A percentile compares a stretch with the other conserved stretches of the same genome.
These are phyloP conservation scores for Colletotrichum cuscutae DNA, from an alignment of 2,329 filamentous ascomycete species.

Conservation along the genomic window DNA sequence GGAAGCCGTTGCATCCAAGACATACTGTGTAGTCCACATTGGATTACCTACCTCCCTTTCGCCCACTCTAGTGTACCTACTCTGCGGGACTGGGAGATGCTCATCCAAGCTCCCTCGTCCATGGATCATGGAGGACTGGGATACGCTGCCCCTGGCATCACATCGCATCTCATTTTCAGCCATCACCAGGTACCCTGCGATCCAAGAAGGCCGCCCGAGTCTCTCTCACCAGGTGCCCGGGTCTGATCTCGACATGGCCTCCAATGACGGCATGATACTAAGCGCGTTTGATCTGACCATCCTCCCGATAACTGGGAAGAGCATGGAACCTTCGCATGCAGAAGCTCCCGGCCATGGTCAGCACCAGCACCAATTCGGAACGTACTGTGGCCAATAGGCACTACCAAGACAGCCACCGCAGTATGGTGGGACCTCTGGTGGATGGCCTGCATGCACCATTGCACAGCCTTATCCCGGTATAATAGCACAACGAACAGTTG, in stretches of 20 bases:
- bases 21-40: background rate
- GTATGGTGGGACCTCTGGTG: conserved; percentile 22
- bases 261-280: conserved; percentile 35
- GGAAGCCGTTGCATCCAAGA: conserved; percentile 25
- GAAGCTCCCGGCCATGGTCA: conserved; percentile 31
- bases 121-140: background rate
- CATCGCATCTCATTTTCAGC: conserved; percentile 22
- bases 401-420: conserved; percentile 9
- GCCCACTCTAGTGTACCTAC: background rate
- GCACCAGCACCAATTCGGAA: conserved; percentile 28
- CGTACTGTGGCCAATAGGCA: conserved; percentile 34
- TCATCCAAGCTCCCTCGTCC: background rate
- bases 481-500: background rate
- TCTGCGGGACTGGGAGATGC: conserved; percentile 16
- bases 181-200: conserved; percentile 17
- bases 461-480: conserved; percentile 31
- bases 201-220: conserved; percentile 6
- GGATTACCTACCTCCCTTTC: background rate
- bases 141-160: conserved; percentile 17
- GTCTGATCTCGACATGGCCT: conserved; percentile 22
- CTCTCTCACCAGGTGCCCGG: conserved; percentile 29
- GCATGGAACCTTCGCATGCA: conserved; percentile 28
- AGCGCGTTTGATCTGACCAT: conserved; percentile 33
- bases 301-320: conserved; percentile 30
- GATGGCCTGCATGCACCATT: conserved; percentile 3